These are phyloP conservation scores for Phytophthora cryptogea DNA, from an alignment of 352 stramenopile species.

Conservation along the genomic window DNA sequence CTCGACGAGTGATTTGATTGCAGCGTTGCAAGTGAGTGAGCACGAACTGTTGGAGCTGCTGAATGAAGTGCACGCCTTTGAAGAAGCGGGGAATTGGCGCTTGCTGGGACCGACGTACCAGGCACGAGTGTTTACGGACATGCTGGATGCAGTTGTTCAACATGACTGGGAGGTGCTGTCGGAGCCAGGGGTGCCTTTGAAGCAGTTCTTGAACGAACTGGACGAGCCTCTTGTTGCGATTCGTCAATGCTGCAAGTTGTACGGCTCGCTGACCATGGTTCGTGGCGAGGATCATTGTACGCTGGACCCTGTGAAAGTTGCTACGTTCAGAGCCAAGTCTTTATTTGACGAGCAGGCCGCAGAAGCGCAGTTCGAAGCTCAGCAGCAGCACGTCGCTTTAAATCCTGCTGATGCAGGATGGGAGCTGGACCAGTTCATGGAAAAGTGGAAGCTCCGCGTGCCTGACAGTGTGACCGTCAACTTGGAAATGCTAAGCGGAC, in stretches of 20 bases:
- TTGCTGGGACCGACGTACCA: conserved; percentile 66
- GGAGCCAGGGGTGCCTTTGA: conserved; percentile 44
- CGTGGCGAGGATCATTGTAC: conserved; percentile 40
- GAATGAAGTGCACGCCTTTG: conserved; percentile 62
- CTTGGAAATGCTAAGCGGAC: conserved; percentile 66
- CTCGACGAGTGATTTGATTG: conserved; percentile 66
- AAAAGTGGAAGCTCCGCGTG: conserved; percentile 83
- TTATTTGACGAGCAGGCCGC: conserved; percentile 70
- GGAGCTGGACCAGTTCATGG: conserved; percentile 69
- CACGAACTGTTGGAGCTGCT: conserved; percentile 68
- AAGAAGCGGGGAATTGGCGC: conserved; percentile 73
- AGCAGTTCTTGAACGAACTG: conserved; percentile 41
- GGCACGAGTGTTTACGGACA: conserved; percentile 62
- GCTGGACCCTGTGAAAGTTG: conserved; percentile 66
- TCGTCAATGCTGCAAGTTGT: conserved; percentile 74
- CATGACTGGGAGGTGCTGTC: conserved; percentile 66
- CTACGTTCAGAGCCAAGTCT: conserved; percentile 69
- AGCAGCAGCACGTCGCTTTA: conserved; percentile 33
- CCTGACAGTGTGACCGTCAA: conserved; percentile 64
- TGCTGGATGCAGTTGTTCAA: conserved; percentile 76
- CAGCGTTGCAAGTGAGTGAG: conserved; percentile 63
- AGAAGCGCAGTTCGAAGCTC: conserved; percentile 42
- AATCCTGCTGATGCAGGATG: conserved; percentile 45
- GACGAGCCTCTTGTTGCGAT: conserved; percentile 60
- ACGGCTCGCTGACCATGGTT: conserved; percentile 39